These are phyloP conservation scores for Kwoniella dejecticola DNA, from an alignment of 768 basidiomycete species.

Conservation along the genomic window DNA sequence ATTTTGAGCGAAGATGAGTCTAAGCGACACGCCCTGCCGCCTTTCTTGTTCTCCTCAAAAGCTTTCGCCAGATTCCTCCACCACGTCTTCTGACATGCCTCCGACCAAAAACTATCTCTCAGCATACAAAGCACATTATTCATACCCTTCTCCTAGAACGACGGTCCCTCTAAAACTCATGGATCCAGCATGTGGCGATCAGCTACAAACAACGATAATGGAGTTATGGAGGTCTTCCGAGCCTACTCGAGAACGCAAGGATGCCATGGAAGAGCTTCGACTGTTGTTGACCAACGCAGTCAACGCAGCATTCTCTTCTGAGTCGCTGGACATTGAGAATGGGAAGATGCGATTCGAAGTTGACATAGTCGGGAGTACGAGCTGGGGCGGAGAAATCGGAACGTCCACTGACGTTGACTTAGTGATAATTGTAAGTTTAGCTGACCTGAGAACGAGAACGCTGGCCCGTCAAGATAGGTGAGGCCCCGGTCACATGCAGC, in stretches of 20 bases:
- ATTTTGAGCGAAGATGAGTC: no score
- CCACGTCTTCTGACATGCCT: no score
- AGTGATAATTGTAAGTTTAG: background rate
- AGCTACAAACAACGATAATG: background rate
- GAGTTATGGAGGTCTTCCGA: background rate
- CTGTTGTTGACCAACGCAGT: background rate
- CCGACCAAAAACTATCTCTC: no score
- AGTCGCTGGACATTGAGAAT: background rate
- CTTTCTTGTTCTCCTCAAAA: no score
- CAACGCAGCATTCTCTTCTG: background rate
- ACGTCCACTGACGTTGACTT: background rate
- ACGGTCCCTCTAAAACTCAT: background rate
- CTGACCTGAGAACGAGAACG: no score
- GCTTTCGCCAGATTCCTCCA: no score
- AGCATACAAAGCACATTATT: no score
- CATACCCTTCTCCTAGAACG: background rate
- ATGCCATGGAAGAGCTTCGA: background rate
- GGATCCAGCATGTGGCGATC: background rate
- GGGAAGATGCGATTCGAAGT: background rate
- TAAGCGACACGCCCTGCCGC: no score
- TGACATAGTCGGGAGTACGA: constrained; percentile 1
- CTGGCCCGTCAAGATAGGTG: background rate
- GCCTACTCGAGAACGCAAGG: background rate
- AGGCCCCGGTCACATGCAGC: no score
- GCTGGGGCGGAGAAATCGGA: constrained; percentile 3